These are phyloP conservation scores for Phytopythium vexans DNA, from an alignment of 352 stramenopile genomes.

Conservation along the genomic window DNA sequence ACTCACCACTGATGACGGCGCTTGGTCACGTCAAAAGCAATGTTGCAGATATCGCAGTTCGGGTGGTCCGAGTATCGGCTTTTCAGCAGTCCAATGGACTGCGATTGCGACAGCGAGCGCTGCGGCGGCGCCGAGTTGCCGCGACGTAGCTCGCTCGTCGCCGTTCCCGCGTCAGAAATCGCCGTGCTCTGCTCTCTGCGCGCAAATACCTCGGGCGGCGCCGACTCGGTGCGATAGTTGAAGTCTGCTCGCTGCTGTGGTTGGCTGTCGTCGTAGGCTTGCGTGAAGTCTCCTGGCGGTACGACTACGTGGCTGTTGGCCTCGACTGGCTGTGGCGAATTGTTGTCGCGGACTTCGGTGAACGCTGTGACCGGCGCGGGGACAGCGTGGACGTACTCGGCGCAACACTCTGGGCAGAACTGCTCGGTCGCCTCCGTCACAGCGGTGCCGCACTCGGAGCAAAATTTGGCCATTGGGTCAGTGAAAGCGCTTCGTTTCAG, in stretches of 20 bases:
- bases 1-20: constrained; percentile 59
- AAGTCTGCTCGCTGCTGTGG: too few relatives aligned
- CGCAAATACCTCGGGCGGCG: background rate
- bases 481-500: too few relatives aligned
- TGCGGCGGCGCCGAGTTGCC: constrained; percentile 8
- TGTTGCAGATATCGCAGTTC: constrained; percentile 60
- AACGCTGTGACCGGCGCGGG: background rate
- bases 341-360: background rate
- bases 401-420: constrained; percentile 12
- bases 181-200: background rate
- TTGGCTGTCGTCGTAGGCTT: too few relatives aligned
- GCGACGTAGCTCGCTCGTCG: background rate
- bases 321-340: background rate
- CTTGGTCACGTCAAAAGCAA: constrained; percentile 61
- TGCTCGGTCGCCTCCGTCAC: background rate
- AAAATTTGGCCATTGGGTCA: constrained; percentile 11
- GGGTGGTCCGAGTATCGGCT: constrained; percentile 58
- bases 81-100: constrained; percentile 25
- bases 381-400: background rate
- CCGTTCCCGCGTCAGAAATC: background rate
- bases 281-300: too few relatives aligned
- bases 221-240: background rate
- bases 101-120: constrained; percentile 3
- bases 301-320: background rate
- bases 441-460: constrained; percentile 14